Percentiles rank a stretch among this genome's conserved stretches.
These are phyloP conservation scores for Pleurotus tuoliensis DNA, from an alignment of 768 basidiomycete species.

Conservation along the genomic window DNA sequence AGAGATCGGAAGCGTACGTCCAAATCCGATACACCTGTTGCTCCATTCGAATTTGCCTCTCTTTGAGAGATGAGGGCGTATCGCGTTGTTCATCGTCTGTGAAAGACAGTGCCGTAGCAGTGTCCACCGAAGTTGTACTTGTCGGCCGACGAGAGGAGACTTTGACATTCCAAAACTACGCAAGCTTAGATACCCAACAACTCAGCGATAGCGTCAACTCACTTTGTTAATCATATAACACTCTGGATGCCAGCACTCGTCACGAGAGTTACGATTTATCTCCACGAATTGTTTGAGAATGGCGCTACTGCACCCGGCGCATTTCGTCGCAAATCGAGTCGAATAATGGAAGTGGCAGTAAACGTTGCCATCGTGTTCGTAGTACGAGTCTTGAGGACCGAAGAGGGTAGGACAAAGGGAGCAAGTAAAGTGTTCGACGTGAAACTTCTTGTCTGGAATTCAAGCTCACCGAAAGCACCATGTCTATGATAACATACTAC, in stretches of 20 bases:
- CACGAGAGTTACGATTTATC: conserved; percentile 95
- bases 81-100: conserved; percentile 79
- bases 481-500: conserved; percentile 46
- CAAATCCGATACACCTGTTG: conserved; percentile 98
- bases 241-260: conserved; percentile 99
- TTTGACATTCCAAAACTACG: conserved; percentile 98
- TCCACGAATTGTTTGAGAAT: conserved; percentile 99
- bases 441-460: conserved; percentile 88
- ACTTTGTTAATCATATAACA: conserved; percentile 99
- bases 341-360: conserved; percentile 99
- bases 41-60: conserved; percentile 93
- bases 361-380: conserved; percentile 96
- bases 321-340: conserved; percentile 97
- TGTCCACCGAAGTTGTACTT: conserved; percentile 50
- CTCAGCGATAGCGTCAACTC: conserved; percentile 15
- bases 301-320: conserved; percentile 94
- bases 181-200: neutral
- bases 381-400: conserved; percentile 98
- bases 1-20: conserved; percentile 66
- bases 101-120: conserved; percentile 50
- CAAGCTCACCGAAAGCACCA: conserved; percentile 1
- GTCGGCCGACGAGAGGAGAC: conserved; percentile 72
- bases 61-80: conserved; percentile 74
- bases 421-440: conserved; percentile 99
- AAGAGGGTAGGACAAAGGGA: conserved; percentile 94